Evolutionary conservation across 257 asterid species (phyloP).

Genomic region (Lavandula angustifolia): DNA sequence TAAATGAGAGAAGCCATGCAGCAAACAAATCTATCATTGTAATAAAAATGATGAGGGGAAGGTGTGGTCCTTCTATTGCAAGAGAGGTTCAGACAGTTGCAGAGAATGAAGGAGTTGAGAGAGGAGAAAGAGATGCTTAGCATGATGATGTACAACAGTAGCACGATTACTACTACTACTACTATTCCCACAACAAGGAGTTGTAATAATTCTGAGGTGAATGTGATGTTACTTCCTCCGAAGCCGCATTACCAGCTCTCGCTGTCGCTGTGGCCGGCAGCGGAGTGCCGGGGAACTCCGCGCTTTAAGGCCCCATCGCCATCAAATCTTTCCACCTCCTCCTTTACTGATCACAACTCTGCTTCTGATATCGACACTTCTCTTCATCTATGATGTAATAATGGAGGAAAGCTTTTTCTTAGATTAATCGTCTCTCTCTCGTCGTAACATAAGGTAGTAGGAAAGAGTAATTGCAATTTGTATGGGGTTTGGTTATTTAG

Average conservation of each 20-base stretch:
- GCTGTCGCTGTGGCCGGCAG: constrained; percentile 47
- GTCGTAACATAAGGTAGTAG: not conserved
- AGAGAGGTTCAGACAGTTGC: constrained; percentile 54
- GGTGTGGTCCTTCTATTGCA: constrained; percentile 51
- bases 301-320: not conserved
- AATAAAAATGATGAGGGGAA: too few relatives aligned
- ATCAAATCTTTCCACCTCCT: constrained; percentile 19
- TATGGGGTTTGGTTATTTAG: too few relatives aligned
- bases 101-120: constrained; percentile 49
- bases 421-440: not conserved
- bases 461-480: not conserved
- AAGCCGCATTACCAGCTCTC: constrained; percentile 46
- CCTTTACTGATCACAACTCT: constrained; percentile 20
- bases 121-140: constrained; percentile 42
- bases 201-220: not conserved
- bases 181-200: not conserved
- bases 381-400: constrained; percentile 56
- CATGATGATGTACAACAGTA: not conserved
- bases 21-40: too few relatives aligned
- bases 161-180: not conserved
- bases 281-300: constrained; percentile 4
- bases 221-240: constrained; percentile 8
- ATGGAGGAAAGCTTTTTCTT: too few relatives aligned
- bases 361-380: constrained; percentile 60
- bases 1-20: too few relatives aligned